phyloP scores from a whole-genome alignment of 179 eudicot species.

The Patellifolia procumbens region DNA sequence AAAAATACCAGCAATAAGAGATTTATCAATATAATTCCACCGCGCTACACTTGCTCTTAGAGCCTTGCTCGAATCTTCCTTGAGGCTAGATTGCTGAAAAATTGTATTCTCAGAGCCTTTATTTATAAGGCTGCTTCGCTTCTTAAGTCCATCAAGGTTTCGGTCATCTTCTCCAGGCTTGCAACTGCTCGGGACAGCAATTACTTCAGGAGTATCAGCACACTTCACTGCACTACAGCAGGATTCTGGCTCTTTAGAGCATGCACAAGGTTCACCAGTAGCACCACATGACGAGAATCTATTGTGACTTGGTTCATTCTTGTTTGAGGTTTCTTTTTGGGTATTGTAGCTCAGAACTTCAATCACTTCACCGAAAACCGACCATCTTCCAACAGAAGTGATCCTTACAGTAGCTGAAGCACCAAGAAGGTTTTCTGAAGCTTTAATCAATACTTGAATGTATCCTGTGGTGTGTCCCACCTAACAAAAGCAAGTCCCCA shows the following conservation, averaged over 20 bases:
- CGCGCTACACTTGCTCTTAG: conserved; percentile 15
- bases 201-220: conserved; percentile 24
- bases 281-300: conserved; percentile 44
- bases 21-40: conserved; percentile 58
- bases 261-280: conserved; percentile 49
- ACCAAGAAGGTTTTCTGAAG: conserved; percentile 79
- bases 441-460: conserved; percentile 77
- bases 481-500: conserved; percentile 37
- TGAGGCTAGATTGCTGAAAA: conserved; percentile 16
- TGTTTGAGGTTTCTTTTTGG: conserved; percentile 17
- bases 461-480: conserved; percentile 99
- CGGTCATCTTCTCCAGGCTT: conserved; percentile 25
- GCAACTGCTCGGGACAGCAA: not conserved
- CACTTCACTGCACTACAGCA: conserved; percentile 54
- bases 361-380: conserved; percentile 89
- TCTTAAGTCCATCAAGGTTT: conserved; percentile 37
- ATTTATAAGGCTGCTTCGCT: conserved; percentile 36
- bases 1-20: conserved; percentile 58
- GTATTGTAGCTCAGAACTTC: conserved; percentile 43
- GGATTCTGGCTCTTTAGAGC: conserved; percentile 52
- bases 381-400: conserved; percentile 94
- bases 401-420: conserved; percentile 72
- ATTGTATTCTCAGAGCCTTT: conserved; percentile 30
- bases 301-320: conserved; percentile 24
- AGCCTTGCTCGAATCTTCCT: conserved; percentile 24